Evolutionary conservation across 2,329 filamentous ascomycete genomes (phyloP).

Genomic region (Metarhizium sp.): DNA sequence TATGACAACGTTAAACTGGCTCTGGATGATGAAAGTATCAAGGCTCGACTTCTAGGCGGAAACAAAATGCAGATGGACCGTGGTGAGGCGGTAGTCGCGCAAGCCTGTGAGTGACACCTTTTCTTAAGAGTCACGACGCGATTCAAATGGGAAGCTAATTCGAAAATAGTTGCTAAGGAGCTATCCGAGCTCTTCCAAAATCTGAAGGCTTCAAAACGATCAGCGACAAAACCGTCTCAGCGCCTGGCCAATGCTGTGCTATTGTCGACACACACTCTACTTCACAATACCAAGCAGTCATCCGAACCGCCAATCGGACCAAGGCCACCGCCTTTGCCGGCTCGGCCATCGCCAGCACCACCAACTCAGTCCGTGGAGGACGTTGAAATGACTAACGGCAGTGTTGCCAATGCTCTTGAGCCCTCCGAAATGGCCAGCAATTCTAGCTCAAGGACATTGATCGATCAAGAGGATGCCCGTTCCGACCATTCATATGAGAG

Average conservation of each 20-base stretch:
- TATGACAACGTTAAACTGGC: constrained; percentile 64
- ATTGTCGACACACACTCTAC: constrained; percentile 37
- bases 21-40: constrained; percentile 52
- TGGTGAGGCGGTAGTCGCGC: constrained; percentile 53
- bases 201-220: constrained; percentile 53
- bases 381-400: constrained; percentile 23
- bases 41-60: constrained; percentile 65
- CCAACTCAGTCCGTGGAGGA: constrained; percentile 22
- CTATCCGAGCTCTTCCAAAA: constrained; percentile 60
- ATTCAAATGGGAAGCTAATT: neutral
- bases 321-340: constrained; percentile 40
- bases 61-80: constrained; percentile 39
- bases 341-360: constrained; percentile 33
- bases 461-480: constrained; percentile 31
- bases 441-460: constrained; percentile 42
- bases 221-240: constrained; percentile 61
- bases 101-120: constrained; percentile 55
- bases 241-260: constrained; percentile 74
- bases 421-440: constrained; percentile 32
- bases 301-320: constrained; percentile 13
- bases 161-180: constrained; percentile 57
- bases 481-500: constrained; percentile 26
- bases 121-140: constrained; percentile 1
- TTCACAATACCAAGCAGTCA: constrained; percentile 21
- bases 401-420: constrained; percentile 19